A percentile compares a stretch with the other conserved stretches of the same genome.
Evolutionary conservation across 305 asterid species (phyloP).

Genomic region (Monarda citriodora): DNA sequence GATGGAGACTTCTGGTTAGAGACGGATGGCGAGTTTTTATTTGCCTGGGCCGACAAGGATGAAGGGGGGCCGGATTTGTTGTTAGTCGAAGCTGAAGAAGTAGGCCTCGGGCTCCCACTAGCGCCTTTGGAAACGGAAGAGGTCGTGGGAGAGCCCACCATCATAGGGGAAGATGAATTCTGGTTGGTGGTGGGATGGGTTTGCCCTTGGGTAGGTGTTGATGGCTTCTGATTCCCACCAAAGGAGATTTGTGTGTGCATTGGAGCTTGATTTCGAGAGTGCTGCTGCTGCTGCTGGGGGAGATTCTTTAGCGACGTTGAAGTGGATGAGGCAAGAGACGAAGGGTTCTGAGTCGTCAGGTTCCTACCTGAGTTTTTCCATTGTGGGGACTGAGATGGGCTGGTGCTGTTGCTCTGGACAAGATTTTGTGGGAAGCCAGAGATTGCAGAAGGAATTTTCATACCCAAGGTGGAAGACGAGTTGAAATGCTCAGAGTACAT

Average conservation of each 20-base stretch:
- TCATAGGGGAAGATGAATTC: conserved; percentile 69
- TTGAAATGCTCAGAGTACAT: conserved; percentile 66
- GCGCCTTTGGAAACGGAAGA: conserved; percentile 90
- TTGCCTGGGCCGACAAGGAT: conserved; percentile 55
- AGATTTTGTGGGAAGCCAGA: conserved; percentile 72
- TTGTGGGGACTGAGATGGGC: conserved; percentile 69
- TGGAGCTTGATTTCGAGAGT: conserved; percentile 50
- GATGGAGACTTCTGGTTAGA: conserved; percentile 78
- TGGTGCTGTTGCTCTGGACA: conserved; percentile 58
- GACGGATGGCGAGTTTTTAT: conserved; percentile 44
- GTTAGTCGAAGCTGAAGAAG: conserved; percentile 53
- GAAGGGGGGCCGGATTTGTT: conserved; percentile 59
- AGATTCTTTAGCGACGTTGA: conserved; percentile 53
- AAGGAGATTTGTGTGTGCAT: conserved; percentile 84
- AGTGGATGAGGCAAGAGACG: conserved; percentile 56
- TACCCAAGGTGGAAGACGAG: conserved; percentile 46
- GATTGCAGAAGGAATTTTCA: conserved; percentile 53
- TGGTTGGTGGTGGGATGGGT: conserved; percentile 39
- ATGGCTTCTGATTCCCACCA: conserved; percentile 72
- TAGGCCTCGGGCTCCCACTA: conserved; percentile 85
- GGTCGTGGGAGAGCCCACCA: conserved; percentile 91
- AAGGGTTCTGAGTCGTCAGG: conserved; percentile 49
- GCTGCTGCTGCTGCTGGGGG: conserved; percentile 76
- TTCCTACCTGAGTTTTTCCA: conserved; percentile 68
- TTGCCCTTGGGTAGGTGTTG: conserved; percentile 49